Base-by-base conservation (phyloP, 345 rosid genomes). In the Citrus inodora region DNA sequence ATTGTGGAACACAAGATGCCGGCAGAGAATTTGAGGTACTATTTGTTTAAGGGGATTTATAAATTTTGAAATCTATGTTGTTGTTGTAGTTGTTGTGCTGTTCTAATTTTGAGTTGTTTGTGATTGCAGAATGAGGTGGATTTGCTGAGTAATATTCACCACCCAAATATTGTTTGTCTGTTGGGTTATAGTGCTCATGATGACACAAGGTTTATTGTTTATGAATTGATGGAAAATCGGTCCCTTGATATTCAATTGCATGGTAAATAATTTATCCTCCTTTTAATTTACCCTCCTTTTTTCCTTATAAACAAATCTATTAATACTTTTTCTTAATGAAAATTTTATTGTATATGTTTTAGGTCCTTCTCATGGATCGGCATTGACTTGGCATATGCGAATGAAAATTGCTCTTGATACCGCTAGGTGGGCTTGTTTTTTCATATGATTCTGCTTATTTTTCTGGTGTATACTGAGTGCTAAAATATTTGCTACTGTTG, bases 331-430 rank as follows among this genome's bases (percentile, higher is more conserved):
- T 4, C 35, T 77, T 53, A 32, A 17, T 53, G 35, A 53, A 64
- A 64, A 13, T 51, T 75, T 60, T 22, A 19, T 56, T n/a, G 60
- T 51, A 63, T 25, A 32, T 55, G 48, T 67, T 62, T 66, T 77
- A 96, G 99, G 98, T 76, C 80, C 92, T 80, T 89, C 98, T 66
- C 86, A 48, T 2, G 97, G 99, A 67, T 91, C 94, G 17, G 82
- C 84, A 3, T 87, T 94, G 82, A 91, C 89, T 68, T 96, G 99
- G 99, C 82, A 89, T 78, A 90, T 81, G 93, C 80, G 99, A 84
- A 87, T 96, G 93, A 96, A 96, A 80, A 89, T 96, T 83, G 98
- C 99, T 76, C 92, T 96, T 59, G 99, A 96, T 75, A 84, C 82
- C 53, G 90, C 99, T 28, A 91, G 94, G 98, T 96, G 78, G 88